Evolutionary conservation across 2,329 filamentous ascomycete species (phyloP).

Genomic region (Fusarium coicis): DNA sequence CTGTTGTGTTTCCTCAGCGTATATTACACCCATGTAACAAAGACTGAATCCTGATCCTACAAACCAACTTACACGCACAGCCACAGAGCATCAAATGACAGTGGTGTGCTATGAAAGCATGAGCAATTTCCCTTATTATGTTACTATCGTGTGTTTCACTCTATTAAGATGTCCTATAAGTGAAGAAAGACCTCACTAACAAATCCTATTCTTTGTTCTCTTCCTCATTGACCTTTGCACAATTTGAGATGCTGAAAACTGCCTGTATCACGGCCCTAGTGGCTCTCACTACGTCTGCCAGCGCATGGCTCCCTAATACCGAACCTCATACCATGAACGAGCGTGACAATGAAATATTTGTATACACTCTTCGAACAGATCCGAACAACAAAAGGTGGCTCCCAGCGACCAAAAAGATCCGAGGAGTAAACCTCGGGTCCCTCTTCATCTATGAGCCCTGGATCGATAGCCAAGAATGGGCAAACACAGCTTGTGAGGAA

Average conservation of each 20-base stretch:
- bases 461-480: slow-evolving; percentile 60
- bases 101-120: not conserved
- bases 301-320: slow-evolving; percentile 35
- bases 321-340: not conserved
- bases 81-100: not conserved
- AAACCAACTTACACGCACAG: not conserved
- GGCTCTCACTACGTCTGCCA: slow-evolving; percentile 21
- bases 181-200: not conserved
- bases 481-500: slow-evolving; percentile 57
- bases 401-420: slow-evolving; percentile 53
- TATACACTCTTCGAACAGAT: not conserved
- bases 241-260: slow-evolving; percentile 18
- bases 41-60: not conserved
- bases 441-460: slow-evolving; percentile 65
- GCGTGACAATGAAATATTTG: slow-evolving; percentile 14
- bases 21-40: not conserved
- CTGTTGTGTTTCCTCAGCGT: not conserved
- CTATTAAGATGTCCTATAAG: not conserved
- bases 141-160: not conserved
- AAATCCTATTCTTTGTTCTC: not conserved
- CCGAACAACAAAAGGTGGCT: slow-evolving; percentile 24
- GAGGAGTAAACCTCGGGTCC: slow-evolving; percentile 65
- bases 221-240: not conserved
- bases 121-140: not conserved
- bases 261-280: slow-evolving; percentile 20